Base-by-base conservation (phyloP, 257 asterid genomes). In the Gentiana macrophylla region DNA sequence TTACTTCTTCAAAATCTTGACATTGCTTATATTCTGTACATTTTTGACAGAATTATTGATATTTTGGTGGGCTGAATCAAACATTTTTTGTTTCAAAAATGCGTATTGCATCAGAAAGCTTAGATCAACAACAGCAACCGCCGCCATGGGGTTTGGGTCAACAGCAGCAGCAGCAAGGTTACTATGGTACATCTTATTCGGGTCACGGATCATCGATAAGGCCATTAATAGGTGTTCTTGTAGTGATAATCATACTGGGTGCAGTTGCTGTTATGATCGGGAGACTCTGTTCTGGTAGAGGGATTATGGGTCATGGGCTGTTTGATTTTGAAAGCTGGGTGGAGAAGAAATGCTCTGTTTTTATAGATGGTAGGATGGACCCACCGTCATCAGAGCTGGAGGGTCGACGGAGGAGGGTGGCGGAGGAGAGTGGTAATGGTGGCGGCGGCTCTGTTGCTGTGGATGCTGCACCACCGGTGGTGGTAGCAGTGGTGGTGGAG, bases 281-380 rank as follows among this genome's bases (percentile, higher is more conserved):
- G 6, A 73, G 98, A 49, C 72, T 86, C 2, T 86, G 98, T 67
- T 79, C 95, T 15, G 95, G 95, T 10, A 76, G 95, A 63, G 78
- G 79, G 12, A 74, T 90, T 32, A 69, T 76, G 77, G 96, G 96
- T 4, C 76, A 38, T 1, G 89, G 74, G 3, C 80, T 69, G 77
- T 84, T 80, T 70, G 96, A 86, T 63, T 72, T 86, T 12, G 96
- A 86, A 52, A 67, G 83, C 37, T 90, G 98, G 98, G 83, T 79
- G 2, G 98, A 90, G 65, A 68, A 76, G n/a, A 90, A 86, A 75
- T 90, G 96, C 65, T 77, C 83, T 6, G 67, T 94, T 55, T 90
- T 96, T 65, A 74, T 90, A n/a, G 95, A 86, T 36, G 96, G 96
- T 6, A 76, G 89, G 68, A 69, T 80, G 67, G 78, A 78, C 56